These are phyloP conservation scores for Rhododendron simsii DNA, from an alignment of 148 eudicot species.

Conservation along the genomic window DNA sequence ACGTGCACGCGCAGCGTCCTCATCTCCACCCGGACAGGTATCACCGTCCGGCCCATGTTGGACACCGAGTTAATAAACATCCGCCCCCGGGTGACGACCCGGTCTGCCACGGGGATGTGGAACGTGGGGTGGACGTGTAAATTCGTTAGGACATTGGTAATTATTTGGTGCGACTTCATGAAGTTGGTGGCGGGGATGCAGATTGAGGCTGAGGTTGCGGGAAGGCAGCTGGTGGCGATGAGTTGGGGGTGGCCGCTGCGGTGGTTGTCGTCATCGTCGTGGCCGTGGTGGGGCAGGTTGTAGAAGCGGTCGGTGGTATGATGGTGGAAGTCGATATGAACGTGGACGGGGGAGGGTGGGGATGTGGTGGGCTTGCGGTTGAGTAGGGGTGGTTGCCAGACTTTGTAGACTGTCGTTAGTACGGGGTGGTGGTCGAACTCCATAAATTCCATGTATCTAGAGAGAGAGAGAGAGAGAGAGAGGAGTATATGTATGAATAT, in stretches of 20 bases:
- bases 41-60: neutral
- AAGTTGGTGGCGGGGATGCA: neutral
- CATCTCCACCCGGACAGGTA: neutral
- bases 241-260: neutral
- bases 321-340: neutral
- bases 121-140: neutral
- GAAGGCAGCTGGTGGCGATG: neutral
- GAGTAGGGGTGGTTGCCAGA: no score
- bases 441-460: no score
- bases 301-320: neutral
- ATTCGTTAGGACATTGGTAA: no score
- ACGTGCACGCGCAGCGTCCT: neutral
- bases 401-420: neutral
- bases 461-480: no score
- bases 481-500: no score
- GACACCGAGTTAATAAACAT: neutral
- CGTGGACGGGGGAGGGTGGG: neutral
- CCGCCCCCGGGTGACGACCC: fast-evolving
- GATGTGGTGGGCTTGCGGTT: neutral
- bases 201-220: neutral
- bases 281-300: neutral
- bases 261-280: neutral
- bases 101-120: neutral
- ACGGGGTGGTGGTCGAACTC: neutral
- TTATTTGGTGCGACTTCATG: no score